These are phyloP conservation scores for Collybia sp. DNA, from an alignment of 768 basidiomycete genomes.

Conservation along the genomic window DNA sequence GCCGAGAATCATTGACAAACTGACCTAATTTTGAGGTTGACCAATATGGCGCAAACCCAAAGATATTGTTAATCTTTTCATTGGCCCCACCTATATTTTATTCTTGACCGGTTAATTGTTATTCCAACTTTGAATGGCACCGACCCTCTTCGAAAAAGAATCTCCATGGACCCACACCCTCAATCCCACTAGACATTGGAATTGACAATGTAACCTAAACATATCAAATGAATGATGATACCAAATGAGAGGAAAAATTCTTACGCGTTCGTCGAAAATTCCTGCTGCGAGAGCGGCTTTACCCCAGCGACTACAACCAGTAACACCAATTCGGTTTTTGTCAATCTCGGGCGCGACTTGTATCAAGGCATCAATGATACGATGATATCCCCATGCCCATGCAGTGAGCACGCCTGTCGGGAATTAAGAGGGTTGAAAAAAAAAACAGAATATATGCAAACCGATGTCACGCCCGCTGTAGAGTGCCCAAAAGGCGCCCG, in stretches of 20 bases:
- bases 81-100: not conserved
- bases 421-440: not conserved
- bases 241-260: not conserved
- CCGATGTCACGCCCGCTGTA: slow-evolving; percentile 13
- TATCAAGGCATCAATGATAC: slow-evolving; percentile 34
- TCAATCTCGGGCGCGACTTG: slow-evolving; percentile 26
- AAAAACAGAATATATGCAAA: not conserved
- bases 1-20: not conserved
- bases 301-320: slow-evolving; percentile 20
- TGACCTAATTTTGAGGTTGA: not conserved
- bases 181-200: slow-evolving; percentile 10
- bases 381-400: slow-evolving; percentile 36
- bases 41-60: not conserved
- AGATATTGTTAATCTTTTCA: not conserved
- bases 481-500: slow-evolving; percentile 25
- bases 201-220: not conserved
- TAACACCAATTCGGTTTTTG: slow-evolving; percentile 26
- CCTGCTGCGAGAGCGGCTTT: slow-evolving; percentile 52
- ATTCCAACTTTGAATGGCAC: too few relatives aligned
- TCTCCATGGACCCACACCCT: slow-evolving; percentile 4
- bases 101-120: not conserved
- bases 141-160: slow-evolving; percentile 3
- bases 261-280: not conserved
- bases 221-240: not conserved
- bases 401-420: slow-evolving; percentile 30